phyloP scores from a whole-genome alignment of 2,329 filamentous ascomycete species.

The Hawksworthiomyces lignivorus region DNA sequence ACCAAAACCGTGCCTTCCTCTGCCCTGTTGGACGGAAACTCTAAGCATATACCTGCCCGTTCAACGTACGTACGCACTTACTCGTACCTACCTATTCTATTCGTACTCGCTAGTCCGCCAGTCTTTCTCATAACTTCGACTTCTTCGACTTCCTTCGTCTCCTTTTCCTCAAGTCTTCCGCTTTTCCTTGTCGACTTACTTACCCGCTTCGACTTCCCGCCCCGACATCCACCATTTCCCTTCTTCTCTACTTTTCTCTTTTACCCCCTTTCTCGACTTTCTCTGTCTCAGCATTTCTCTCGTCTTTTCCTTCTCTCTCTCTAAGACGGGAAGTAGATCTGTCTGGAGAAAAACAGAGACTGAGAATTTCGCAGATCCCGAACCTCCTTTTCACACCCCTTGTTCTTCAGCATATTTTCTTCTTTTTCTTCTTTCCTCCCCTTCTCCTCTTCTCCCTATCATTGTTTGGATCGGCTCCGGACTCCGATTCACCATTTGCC shows the following conservation, averaged over 20 bases:
- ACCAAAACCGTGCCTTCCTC: slow-evolving; percentile 6
- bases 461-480: too few relatives aligned
- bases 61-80: too few relatives aligned
- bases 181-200: not conserved
- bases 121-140: not conserved
- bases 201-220: not conserved
- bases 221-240: not conserved
- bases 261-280: slow-evolving; percentile 18
- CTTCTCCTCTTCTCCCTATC: slow-evolving; percentile 5
- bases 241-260: not conserved
- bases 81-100: too few relatives aligned
- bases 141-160: not conserved
- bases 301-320: not conserved
- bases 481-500: too few relatives aligned
- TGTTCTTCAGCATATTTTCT: slow-evolving; percentile 7
- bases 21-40: too few relatives aligned
- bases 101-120: not conserved
- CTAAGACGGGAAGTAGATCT: not conserved
- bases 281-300: slow-evolving; percentile 12
- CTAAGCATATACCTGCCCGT: too few relatives aligned
- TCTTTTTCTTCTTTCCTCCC: slow-evolving; percentile 13
- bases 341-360: not conserved
- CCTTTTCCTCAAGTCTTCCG: not conserved
- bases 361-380: not conserved
- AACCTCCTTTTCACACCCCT: too few relatives aligned